Evolutionary conservation across 257 asterid genomes (phyloP).

Genomic region (Lavandula angustifolia): DNA sequence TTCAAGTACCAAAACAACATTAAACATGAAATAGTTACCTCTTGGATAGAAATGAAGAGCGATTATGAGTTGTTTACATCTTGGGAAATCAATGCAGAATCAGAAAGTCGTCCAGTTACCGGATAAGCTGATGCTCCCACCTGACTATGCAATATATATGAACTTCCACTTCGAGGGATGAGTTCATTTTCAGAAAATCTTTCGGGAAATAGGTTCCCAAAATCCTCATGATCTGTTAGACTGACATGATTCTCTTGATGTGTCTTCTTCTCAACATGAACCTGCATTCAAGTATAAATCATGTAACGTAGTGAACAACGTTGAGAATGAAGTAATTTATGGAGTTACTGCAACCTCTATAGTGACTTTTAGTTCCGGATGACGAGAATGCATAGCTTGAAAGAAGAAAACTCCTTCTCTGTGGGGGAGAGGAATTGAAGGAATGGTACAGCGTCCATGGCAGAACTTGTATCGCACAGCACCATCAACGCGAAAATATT

Average conservation of each 20-base stretch:
- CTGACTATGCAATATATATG: neutral
- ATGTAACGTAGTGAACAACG: neutral
- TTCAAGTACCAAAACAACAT: neutral
- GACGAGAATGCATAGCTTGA: slow-evolving; percentile 55
- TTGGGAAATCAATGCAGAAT: neutral
- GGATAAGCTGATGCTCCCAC: too few species aligned
- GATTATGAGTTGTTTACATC: neutral
- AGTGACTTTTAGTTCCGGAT: slow-evolving; percentile 48
- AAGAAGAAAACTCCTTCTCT: slow-evolving; percentile 47
- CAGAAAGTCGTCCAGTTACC: too few species aligned
- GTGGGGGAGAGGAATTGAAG: slow-evolving; percentile 52
- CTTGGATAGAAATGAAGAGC: neutral
- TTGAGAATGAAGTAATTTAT: slow-evolving; percentile 1
- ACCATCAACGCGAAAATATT: slow-evolving; percentile 44
- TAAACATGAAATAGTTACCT: slow-evolving; percentile 1
- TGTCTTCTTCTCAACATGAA: slow-evolving; percentile 38
- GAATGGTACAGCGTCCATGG: slow-evolving; percentile 57
- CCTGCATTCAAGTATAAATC: slow-evolving; percentile 35
- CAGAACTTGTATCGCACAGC: slow-evolving; percentile 48
- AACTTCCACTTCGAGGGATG: neutral
- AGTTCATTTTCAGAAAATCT: slow-evolving; percentile 11
- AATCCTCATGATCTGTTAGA: slow-evolving; percentile 15
- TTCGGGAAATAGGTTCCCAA: slow-evolving; percentile 3
- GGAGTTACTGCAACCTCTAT: slow-evolving; percentile 49
- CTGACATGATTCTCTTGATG: neutral